Percentiles rank a stretch among this genome's conserved stretches.
Conservation (phyloP, 345 rosid species). For the Bretschneidera sinensis region DNA sequence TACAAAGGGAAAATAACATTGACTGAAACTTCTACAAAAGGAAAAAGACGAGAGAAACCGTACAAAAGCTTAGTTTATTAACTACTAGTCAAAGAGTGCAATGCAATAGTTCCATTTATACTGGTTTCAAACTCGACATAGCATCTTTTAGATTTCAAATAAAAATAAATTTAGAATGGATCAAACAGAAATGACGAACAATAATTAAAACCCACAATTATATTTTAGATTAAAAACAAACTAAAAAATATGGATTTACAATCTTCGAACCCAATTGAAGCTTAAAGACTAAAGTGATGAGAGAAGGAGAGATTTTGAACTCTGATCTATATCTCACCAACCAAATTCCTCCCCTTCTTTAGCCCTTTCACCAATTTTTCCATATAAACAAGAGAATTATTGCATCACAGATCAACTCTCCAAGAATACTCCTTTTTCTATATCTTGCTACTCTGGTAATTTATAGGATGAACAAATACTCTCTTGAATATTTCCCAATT, state of each 20-base stretch:
- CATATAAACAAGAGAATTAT: not conserved
- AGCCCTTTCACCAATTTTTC: not conserved
- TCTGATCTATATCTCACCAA: conserved; percentile 5
- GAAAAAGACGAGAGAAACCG: no score
- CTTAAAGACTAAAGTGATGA: not conserved
- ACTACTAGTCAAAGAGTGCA: no score
- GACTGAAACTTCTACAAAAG: no score
- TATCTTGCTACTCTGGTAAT: not conserved
- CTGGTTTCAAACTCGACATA: no score
- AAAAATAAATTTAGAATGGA: no score
- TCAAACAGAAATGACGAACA: no score
- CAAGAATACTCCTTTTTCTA: not conserved
- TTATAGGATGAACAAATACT: conserved; percentile 1
- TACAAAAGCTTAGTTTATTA: no score
- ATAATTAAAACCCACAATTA: no score
- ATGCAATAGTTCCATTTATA: no score
- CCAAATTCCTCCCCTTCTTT: not conserved
- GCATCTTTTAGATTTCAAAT: no score
- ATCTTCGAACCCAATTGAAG: conserved; percentile 1
- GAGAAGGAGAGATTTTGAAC: not conserved
- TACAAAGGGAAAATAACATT: no score
- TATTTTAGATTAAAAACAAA: not conserved
- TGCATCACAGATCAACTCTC: not conserved
- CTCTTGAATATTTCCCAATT: conserved; percentile 12
- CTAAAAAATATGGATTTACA: conserved; percentile 17